Evolutionary conservation across 1,284 basidiomycete species (phyloP).

Genomic region (Anthracocystis walkeri): DNA sequence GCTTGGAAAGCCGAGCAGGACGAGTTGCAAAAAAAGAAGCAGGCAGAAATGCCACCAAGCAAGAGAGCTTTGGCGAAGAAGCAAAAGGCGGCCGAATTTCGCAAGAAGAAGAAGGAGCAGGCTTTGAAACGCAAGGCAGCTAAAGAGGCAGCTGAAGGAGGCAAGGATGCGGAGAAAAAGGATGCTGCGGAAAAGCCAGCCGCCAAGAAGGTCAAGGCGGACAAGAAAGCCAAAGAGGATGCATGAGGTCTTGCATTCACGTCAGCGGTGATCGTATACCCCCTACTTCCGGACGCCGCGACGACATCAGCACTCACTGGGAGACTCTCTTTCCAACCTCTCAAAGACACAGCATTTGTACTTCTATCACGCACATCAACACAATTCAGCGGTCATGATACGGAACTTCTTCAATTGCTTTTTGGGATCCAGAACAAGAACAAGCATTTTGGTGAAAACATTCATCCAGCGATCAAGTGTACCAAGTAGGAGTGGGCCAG

Average conservation of each 20-base stretch:
- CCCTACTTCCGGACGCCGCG: neutral
- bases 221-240: conserved; percentile 6
- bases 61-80: conserved; percentile 29
- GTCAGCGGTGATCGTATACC: conserved; percentile 20
- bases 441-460: neutral
- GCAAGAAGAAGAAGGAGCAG: conserved; percentile 34
- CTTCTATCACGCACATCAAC: neutral
- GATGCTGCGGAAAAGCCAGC: conserved; percentile 3
- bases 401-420: neutral
- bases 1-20: conserved; percentile 31
- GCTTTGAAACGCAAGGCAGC: conserved; percentile 26
- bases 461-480: conserved; percentile 27
- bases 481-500: conserved; percentile 64
- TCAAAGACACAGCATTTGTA: neutral
- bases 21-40: conserved; percentile 21
- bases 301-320: neutral
- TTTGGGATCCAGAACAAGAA: neutral
- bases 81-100: conserved; percentile 35
- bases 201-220: neutral
- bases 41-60: conserved; percentile 27
- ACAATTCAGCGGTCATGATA: neutral
- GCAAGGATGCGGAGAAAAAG: conserved; percentile 5
- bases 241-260: neutral
- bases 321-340: no score
- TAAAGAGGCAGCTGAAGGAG: conserved; percentile 8